Conservation (phyloP, 352 stramenopile genomes). For the Thalassiosira oceanica region DNA sequence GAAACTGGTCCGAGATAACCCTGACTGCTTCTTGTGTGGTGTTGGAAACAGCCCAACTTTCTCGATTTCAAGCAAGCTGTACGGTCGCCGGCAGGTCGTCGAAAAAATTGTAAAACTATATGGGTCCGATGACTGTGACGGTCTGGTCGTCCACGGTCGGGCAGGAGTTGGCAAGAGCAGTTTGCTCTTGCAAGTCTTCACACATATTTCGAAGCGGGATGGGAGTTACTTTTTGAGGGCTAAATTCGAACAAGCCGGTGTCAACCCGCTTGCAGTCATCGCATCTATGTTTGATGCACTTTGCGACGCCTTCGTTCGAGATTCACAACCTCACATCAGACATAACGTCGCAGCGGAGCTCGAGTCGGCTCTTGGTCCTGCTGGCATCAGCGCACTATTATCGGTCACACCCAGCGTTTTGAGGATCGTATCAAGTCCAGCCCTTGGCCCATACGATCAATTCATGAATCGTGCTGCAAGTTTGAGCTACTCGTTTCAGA, state of each 20-base stretch:
- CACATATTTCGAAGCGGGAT: background rate
- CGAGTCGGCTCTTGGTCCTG: too few species aligned
- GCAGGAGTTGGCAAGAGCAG: slow-evolving; percentile 5
- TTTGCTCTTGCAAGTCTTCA: slow-evolving; percentile 1
- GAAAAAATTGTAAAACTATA: background rate
- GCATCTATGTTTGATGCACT: slow-evolving; percentile 38
- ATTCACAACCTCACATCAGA: too few species aligned
- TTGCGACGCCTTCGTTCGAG: slow-evolving; percentile 10
- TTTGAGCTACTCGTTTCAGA: slow-evolving; percentile 11
- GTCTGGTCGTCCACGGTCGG: background rate
- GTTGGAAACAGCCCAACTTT: slow-evolving; percentile 8
- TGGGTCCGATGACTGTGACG: background rate
- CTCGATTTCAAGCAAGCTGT: slow-evolving; percentile 24
- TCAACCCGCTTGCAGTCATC: slow-evolving; percentile 17
- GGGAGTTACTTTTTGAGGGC: background rate
- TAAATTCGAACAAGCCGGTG: slow-evolving; percentile 15
- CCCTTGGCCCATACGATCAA: background rate
- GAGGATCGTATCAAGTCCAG: slow-evolving; percentile 3
- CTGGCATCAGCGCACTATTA: too few species aligned
- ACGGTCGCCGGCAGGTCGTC: slow-evolving; percentile 6
- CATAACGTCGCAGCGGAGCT: too few species aligned
- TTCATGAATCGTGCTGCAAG: slow-evolving; percentile 5
- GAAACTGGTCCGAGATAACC: slow-evolving; percentile 29
- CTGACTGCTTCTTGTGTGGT: slow-evolving; percentile 21
- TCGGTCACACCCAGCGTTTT: slow-evolving; percentile 3